Base-by-base conservation (phyloP, 148 eudicot genomes). In the Dysphania ambrosioides region DNA sequence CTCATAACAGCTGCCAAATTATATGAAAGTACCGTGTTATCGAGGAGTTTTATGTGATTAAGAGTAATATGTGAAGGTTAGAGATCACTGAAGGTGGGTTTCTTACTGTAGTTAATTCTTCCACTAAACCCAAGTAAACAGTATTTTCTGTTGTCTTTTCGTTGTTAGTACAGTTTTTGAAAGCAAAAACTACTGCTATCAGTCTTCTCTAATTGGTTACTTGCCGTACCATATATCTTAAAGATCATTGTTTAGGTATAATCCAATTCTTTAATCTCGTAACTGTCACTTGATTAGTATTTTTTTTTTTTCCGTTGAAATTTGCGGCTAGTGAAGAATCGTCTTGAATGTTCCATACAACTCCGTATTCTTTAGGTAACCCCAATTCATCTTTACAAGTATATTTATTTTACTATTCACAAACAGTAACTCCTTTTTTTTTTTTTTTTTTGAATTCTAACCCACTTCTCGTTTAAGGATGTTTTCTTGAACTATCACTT, bases 191-290 rank as follows among this genome's bases (percentile, higher is more conserved):
- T 30, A 57, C 32, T 24, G 42, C 75, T 51, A 10, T 29, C 44
- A 19, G 68, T 61, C 58, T 73, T 32, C 26, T 32, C 21, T 30
- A 35, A 18, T 8, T 41, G 23, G 55, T 73, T 10, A 3, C 76
- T 73, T 73, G 76, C 56, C 6, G 11, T 63, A 29, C 38, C 31
- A 38, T 74, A n/a, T n/a, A n/a, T n/a, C n/a, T 74, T 23, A 7
- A 62, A 63, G 69, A 63, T 63, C 23, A 5, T 19, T 53, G 58
- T 44, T 63, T 74, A 62, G 77, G 77, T 47, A 63, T 1, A 64
- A 5, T 38, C 66, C 77, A 74, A 74, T 64, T 74, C 44, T 74
- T 8, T 42, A 73, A 72, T 23, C 6, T 55, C n/a, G 29, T 15
- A 41, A 73, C 68, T 62, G 63, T 61, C 62, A 49, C 36, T 59